Conservation (phyloP, 2,329 filamentous ascomycete species). For the Colletotrichum lupini region DNA sequence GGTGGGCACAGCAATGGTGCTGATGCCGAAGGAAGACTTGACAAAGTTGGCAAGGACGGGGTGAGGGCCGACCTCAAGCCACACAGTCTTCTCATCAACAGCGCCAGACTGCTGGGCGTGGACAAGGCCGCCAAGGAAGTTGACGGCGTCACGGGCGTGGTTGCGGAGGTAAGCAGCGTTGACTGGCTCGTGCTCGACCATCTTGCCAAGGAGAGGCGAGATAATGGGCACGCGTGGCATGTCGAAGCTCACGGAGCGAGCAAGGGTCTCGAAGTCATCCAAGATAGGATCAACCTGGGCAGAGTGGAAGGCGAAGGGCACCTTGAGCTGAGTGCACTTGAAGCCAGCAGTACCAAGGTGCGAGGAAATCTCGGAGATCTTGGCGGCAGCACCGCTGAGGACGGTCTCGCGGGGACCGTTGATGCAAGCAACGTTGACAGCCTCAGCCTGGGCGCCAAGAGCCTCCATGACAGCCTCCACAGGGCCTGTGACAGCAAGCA, state of each 20-base stretch:
- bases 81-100: constrained; percentile 72
- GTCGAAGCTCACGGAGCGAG: constrained; percentile 50
- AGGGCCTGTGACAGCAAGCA: constrained; percentile 60
- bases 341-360: constrained; percentile 44
- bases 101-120: constrained; percentile 62
- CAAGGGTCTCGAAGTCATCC: constrained; percentile 65
- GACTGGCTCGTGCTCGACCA: constrained; percentile 62
- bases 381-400: constrained; percentile 59
- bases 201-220: constrained; percentile 70
- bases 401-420: constrained; percentile 83
- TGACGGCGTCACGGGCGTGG: constrained; percentile 72
- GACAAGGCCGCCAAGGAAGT: constrained; percentile 70
- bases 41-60: constrained; percentile 74
- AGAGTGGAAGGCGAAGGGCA: constrained; percentile 66
- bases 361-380: constrained; percentile 57
- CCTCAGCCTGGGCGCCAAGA: constrained; percentile 53
- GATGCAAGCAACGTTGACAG: constrained; percentile 73
- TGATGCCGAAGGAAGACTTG: constrained; percentile 67
- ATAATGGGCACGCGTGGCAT: constrained; percentile 69
- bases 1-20: constrained; percentile 65
- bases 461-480: constrained; percentile 64
- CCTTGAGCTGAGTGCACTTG: constrained; percentile 59
- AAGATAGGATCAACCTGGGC: constrained; percentile 65
- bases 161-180: constrained; percentile 69
- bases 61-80: constrained; percentile 77